Evolutionary conservation across 2,329 filamentous ascomycete species (phyloP).

Genomic region (Coniochaeta sp.): DNA sequence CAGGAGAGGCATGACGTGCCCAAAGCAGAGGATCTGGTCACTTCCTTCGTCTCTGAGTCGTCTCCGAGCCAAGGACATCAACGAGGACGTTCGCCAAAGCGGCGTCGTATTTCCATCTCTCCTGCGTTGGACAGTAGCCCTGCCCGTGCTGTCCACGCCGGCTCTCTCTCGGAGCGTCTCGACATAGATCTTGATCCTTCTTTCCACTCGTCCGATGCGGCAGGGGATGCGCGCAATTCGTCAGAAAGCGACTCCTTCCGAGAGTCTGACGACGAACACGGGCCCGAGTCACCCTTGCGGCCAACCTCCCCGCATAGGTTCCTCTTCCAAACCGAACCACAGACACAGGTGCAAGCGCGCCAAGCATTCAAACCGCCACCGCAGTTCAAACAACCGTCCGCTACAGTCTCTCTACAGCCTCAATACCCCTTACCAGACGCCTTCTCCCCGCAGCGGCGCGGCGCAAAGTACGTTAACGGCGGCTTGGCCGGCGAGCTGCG

Average conservation of each 20-base stretch:
- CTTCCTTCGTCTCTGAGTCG: neutral
- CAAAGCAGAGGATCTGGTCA: neutral
- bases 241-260: neutral
- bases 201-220: neutral
- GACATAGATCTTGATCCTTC: neutral
- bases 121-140: conserved; percentile 7
- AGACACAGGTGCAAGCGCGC: neutral
- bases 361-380: conserved; percentile 25
- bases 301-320: neutral
- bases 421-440: conserved; percentile 24
- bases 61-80: neutral
- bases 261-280: neutral
- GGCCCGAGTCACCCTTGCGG: neutral
- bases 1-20: neutral
- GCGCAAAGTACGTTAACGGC: conserved; percentile 25
- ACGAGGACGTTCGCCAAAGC: conserved; percentile 20
- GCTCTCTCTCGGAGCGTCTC: neutral
- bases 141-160: neutral
- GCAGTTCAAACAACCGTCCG: conserved; percentile 23
- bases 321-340: neutral
- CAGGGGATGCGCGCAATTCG: neutral
- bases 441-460: conserved; percentile 29
- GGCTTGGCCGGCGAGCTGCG: conserved; percentile 33
- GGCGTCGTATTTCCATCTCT: conserved; percentile 27
- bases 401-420: neutral